Evolutionary conservation across 2,329 filamentous ascomycete species (phyloP).

Genomic region (Trichoderma oligosporum): DNA sequence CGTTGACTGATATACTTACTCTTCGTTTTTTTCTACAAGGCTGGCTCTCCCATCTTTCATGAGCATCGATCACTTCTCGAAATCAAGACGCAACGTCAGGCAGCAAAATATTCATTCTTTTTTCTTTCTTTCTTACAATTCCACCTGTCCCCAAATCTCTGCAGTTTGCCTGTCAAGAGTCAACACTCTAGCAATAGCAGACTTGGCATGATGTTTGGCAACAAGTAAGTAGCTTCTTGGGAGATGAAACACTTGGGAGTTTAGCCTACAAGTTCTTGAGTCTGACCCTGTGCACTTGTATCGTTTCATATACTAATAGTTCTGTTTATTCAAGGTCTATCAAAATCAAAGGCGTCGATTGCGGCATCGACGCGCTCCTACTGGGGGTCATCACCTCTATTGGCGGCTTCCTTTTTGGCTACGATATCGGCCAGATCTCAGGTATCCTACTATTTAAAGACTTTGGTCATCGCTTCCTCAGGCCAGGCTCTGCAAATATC

Average conservation of each 20-base stretch:
- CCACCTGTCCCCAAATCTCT: neutral
- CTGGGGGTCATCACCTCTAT: conserved; percentile 53
- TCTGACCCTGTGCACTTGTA: too few relatives aligned
- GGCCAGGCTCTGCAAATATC: conserved; percentile 37
- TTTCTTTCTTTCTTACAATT: neutral
- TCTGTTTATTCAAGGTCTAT: conserved; percentile 32
- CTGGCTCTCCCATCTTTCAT: neutral
- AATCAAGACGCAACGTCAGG: neutral
- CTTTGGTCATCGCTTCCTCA: conserved; percentile 55
- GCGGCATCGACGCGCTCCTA: conserved; percentile 39
- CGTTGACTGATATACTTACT: neutral
- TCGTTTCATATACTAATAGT: neutral
- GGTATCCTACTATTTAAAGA: conserved; percentile 48
- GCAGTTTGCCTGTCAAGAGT: too few relatives aligned
- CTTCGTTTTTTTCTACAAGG: neutral
- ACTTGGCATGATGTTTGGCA: conserved; percentile 4
- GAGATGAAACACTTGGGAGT: neutral
- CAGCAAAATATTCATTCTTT: neutral
- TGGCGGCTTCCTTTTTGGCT: conserved; percentile 61
- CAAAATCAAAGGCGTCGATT: conserved; percentile 42
- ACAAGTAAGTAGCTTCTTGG: neutral
- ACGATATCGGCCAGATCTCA: conserved; percentile 60
- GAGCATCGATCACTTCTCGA: neutral
- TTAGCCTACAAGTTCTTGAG: too few relatives aligned
- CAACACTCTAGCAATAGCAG: neutral